phyloP scores from a whole-genome alignment of 2,329 filamentous ascomycete genomes.

The Coniochaeta ligniaria region DNA sequence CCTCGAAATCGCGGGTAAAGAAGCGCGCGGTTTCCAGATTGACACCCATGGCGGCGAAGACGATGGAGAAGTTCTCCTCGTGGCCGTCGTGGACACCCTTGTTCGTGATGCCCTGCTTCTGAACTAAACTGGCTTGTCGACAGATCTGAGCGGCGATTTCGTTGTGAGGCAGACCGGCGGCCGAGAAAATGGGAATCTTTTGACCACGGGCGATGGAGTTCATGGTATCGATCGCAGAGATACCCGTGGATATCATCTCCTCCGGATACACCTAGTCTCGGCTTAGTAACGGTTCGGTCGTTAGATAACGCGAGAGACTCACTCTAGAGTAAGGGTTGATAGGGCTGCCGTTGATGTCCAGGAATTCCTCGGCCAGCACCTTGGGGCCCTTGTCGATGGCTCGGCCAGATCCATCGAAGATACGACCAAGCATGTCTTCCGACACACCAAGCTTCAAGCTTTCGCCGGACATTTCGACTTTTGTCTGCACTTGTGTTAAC shows the following conservation, averaged over 20 bases:
- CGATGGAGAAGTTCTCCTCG: conserved; percentile 99
- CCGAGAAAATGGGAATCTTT: conserved; percentile 99
- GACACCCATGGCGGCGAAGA: conserved; percentile 99
- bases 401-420: conserved; percentile 96
- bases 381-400: conserved; percentile 99
- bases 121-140: conserved; percentile 89
- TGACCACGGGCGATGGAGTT: conserved; percentile 96
- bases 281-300: neutral
- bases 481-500: conserved; percentile 55
- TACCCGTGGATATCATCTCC: conserved; percentile 99
- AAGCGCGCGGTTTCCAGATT: conserved; percentile 98
- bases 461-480: conserved; percentile 94
- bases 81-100: conserved; percentile 96
- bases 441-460: conserved; percentile 98
- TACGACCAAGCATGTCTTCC: conserved; percentile 98
- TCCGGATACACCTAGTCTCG: conserved; percentile 80
- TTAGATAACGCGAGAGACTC: conserved; percentile 23
- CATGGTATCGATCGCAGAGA: conserved; percentile 98
- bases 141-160: conserved; percentile 99
- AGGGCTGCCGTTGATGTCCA: conserved; percentile 97
- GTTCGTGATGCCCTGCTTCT: conserved; percentile 68
- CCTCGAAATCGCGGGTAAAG: conserved; percentile 97
- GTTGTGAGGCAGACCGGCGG: conserved; percentile 96
- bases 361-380: conserved; percentile 93
- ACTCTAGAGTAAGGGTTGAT: conserved; percentile 98